Conservation (phyloP, 2,329 filamentous ascomycete genomes). For the Aphanocladium album region DNA sequence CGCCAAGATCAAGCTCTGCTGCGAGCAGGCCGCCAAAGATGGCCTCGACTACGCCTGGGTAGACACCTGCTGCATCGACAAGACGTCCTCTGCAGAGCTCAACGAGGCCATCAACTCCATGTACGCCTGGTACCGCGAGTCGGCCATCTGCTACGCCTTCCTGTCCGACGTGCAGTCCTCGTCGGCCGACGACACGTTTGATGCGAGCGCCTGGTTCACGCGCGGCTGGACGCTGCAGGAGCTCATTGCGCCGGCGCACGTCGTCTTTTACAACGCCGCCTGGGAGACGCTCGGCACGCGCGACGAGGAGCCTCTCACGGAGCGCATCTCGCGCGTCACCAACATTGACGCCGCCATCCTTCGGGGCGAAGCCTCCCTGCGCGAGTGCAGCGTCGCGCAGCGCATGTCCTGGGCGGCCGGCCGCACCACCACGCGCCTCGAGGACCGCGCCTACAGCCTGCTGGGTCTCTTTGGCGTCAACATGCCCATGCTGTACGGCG, state of each 20-base stretch:
- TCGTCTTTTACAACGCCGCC: slow-evolving; percentile 25
- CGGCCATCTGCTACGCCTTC: slow-evolving; percentile 23
- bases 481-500: slow-evolving; percentile 24
- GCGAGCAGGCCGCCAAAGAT: slow-evolving; percentile 15
- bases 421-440: slow-evolving; percentile 19
- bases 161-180: slow-evolving; percentile 17
- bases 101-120: slow-evolving; percentile 11
- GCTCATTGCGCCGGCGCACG: slow-evolving; percentile 45
- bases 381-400: slow-evolving; percentile 13
- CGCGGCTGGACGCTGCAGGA: slow-evolving; percentile 61
- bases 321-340: slow-evolving; percentile 8
- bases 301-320: slow-evolving; percentile 16
- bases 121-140: slow-evolving; percentile 24
- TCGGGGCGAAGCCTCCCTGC: background rate
- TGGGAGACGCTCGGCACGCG: slow-evolving; percentile 25
- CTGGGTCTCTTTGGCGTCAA: slow-evolving; percentile 22
- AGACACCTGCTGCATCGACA: slow-evolving; percentile 24
- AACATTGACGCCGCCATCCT: slow-evolving; percentile 14
- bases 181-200: slow-evolving; percentile 3
- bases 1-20: slow-evolving; percentile 20
- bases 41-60: slow-evolving; percentile 23
- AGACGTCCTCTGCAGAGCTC: slow-evolving; percentile 6
- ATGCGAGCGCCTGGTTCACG: slow-evolving; percentile 27
- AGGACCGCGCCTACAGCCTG: slow-evolving; percentile 23
- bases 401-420: slow-evolving; percentile 22